Evolutionary conservation across 106 monocot species (phyloP), one percentile per base, ranked within the genome.

Genomic region (Platanthera guangdongensis): DNA sequence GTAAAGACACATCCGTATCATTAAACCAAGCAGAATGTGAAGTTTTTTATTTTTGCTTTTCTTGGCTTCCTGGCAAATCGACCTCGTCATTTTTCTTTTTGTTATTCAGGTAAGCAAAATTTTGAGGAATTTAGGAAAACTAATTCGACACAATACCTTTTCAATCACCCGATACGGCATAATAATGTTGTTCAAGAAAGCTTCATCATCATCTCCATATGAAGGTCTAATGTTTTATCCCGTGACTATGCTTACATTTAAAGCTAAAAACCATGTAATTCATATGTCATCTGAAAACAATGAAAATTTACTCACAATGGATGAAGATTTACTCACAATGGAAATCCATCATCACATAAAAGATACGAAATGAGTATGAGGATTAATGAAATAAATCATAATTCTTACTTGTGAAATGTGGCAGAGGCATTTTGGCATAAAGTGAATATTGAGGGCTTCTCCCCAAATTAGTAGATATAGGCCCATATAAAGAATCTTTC

Each of bases 391-490:
- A 12, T 25, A 53, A 74, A 74, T 50, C 46, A 52, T 50, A 15
- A 48, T 9, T 3, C 80, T 80, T 75, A 94, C 94, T 99, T 94
- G 72, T 99, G 99, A 99, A 79, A 99, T 94, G 76, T 94, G 94
- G 82, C 88, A 88, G 16, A 99, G 75, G 77, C 99, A 99, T 77
- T 99, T 94, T 68, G 99, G 99, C 90, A 94, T 99, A 74, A 92
- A 99, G 9, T 94, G 87, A 68, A 90, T 45, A 75, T 99, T 99
- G 46, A 88, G 88, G 74, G 94, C 92, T 87, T 99, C 99, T 78
- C 94, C 99, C 99, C 99, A 99, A 12, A 99, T 94, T 51, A 99
- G 92, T 85, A 99, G 92, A 85, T 85, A 99, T 14, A 99, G 88
- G 50, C 99, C 90, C 90, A 94, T 92, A 50, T 92, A 99, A 0